These are phyloP conservation scores for Fomitopsis betulina DNA, from an alignment of 1,284 basidiomycete species.

Conservation along the genomic window DNA sequence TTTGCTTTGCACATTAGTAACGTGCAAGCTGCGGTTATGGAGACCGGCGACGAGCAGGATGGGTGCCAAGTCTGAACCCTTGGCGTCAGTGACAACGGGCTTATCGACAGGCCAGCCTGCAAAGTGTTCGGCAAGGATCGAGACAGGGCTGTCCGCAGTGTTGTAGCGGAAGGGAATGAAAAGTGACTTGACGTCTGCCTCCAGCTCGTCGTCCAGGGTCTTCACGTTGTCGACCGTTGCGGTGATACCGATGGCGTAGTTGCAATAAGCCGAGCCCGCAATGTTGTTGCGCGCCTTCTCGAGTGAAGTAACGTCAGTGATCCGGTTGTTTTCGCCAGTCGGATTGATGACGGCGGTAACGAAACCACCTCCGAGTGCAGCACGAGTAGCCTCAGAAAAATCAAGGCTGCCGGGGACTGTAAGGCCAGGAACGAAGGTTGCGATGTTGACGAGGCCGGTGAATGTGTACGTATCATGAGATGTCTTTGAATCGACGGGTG, in stretches of 20 bases:
- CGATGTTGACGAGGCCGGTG: constrained; percentile 90
- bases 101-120: constrained; percentile 89
- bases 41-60: constrained; percentile 91
- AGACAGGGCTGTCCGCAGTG: constrained; percentile 45
- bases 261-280: constrained; percentile 68
- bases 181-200: constrained; percentile 77
- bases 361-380: constrained; percentile 85
- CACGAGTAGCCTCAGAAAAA: constrained; percentile 68
- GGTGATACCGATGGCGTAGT: constrained; percentile 80
- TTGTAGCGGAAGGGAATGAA: constrained; percentile 79
- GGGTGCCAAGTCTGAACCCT: constrained; percentile 89
- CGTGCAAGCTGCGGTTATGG: constrained; percentile 86
- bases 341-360: constrained; percentile 81
- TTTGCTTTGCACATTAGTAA: constrained; percentile 87
- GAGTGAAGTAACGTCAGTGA: constrained; percentile 68
- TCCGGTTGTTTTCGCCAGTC: constrained; percentile 53
- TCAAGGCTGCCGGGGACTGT: constrained; percentile 58
- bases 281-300: constrained; percentile 67
- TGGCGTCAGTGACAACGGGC: constrained; percentile 92
- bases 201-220: constrained; percentile 68
- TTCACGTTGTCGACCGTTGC: constrained; percentile 70
- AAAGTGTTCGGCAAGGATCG: constrained; percentile 82
- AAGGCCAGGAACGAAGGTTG: constrained; percentile 83
- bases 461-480: constrained; percentile 89
- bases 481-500: constrained; percentile 91